Evolutionary conservation across 2,329 filamentous ascomycete genomes (phyloP).

Genomic region (Daldinia eschscholtzii): DNA sequence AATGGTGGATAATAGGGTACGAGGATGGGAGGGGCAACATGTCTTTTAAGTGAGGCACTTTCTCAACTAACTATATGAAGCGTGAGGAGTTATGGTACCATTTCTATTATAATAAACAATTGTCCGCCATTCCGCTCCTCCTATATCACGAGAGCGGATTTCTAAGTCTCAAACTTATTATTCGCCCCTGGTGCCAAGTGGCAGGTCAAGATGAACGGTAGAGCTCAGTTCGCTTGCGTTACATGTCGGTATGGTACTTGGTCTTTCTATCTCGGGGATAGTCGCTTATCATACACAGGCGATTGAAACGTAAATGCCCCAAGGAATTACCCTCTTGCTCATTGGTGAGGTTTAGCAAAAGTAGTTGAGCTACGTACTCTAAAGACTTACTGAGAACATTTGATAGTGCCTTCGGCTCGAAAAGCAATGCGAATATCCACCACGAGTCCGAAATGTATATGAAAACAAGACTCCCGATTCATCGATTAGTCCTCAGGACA

Average conservation of each 20-base stretch:
- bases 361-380: background rate
- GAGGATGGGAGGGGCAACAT: background rate
- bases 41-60: background rate
- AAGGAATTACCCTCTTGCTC: slow-evolving; percentile 44
- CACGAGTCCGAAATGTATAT: slow-evolving; percentile 14
- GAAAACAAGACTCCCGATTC: slow-evolving; percentile 5
- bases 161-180: background rate
- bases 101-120: background rate
- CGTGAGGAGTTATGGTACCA: background rate
- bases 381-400: slow-evolving; percentile 5
- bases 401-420: slow-evolving; percentile 44
- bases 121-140: slow-evolving; percentile 22
- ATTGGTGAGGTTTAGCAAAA: slow-evolving; percentile 33
- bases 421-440: slow-evolving; percentile 46
- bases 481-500: slow-evolving; percentile 10
- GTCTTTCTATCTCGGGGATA: background rate
- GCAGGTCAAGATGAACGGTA: slow-evolving; percentile 26
- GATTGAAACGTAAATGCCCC: slow-evolving; percentile 41
- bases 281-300: slow-evolving; percentile 22
- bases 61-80: background rate
- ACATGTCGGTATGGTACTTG: slow-evolving; percentile 31
- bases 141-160: slow-evolving; percentile 10
- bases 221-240: slow-evolving; percentile 38
- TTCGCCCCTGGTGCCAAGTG: background rate
- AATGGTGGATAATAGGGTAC: background rate